Percentiles rank a stretch among this genome's conserved stretches.
phyloP scores from a whole-genome alignment of 2,329 filamentous ascomycete genomes.

The Teratosphaeria viscida region DNA sequence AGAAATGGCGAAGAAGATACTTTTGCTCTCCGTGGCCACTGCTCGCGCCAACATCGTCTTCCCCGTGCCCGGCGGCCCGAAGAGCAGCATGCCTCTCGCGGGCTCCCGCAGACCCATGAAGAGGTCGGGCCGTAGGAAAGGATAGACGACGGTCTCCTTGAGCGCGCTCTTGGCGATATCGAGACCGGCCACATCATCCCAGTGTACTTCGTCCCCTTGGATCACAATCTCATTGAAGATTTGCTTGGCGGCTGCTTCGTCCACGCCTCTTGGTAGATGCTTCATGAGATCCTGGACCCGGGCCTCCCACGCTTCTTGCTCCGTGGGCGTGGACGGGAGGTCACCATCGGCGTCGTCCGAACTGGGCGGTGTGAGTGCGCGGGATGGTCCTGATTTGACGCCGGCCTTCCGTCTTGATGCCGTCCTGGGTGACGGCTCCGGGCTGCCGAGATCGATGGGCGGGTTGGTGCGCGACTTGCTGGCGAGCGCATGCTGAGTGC shows the following conservation, averaged over 20 bases:
- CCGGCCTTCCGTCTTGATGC: constrained; percentile 16
- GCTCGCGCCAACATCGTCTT: constrained; percentile 96
- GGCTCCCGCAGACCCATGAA: constrained; percentile 94
- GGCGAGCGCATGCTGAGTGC: constrained; percentile 12
- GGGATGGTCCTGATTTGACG: constrained; percentile 11
- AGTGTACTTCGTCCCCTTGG: constrained; percentile 86
- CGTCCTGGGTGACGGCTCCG: constrained; percentile 9
- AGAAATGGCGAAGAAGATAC: constrained; percentile 94
- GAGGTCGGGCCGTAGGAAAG: constrained; percentile 85
- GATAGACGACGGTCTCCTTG: constrained; percentile 93
- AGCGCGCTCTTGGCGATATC: constrained; percentile 83
- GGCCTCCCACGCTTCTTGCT: constrained; percentile 13
- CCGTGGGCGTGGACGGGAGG: constrained; percentile 18
- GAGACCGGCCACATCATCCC: constrained; percentile 85
- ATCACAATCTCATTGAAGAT: constrained; percentile 95
- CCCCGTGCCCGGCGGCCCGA: constrained; percentile 93
- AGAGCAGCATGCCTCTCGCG: constrained; percentile 87
- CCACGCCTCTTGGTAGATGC: constrained; percentile 70
- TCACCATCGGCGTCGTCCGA: constrained; percentile 33
- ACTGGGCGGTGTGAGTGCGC: constrained; percentile 35
- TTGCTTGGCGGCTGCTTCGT: constrained; percentile 72
- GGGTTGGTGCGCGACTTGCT: constrained; percentile 7
- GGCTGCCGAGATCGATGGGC: constrained; percentile 10
- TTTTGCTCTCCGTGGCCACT: constrained; percentile 87
- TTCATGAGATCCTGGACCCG: constrained; percentile 48